Percentiles rank a stretch among this genome's conserved stretches.
These are phyloP conservation scores for Globisporangium abappressorium DNA, from an alignment of 352 stramenopile species.

Conservation along the genomic window DNA sequence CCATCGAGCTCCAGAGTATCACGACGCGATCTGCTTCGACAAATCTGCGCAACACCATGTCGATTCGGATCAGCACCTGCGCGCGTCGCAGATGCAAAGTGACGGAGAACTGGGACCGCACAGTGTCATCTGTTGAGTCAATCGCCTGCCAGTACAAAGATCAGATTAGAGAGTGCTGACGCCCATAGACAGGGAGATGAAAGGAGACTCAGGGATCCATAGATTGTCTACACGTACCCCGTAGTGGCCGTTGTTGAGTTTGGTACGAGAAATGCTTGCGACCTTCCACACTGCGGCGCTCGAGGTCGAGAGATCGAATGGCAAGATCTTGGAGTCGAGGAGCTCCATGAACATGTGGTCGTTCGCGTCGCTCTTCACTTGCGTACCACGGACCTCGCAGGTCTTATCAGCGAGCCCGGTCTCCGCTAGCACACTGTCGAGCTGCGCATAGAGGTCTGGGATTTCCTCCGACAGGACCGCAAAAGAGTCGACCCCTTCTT, in stretches of 20 bases:
- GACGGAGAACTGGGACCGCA: background rate
- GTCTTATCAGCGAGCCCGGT: background rate
- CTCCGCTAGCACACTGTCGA: slow-evolving; percentile 3
- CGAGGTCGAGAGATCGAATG: slow-evolving; percentile 39
- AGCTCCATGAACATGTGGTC: slow-evolving; percentile 32
- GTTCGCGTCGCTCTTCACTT: slow-evolving; percentile 3
- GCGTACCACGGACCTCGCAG: background rate
- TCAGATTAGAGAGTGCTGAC: background rate
- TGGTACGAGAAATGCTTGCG: background rate
- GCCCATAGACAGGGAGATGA: background rate
- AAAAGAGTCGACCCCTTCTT: background rate
- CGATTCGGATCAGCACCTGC: background rate
- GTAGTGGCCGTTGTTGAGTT: slow-evolving; percentile 1
- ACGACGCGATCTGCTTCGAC: background rate
- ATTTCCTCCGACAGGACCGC: background rate
- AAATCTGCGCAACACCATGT: slow-evolving; percentile 1
- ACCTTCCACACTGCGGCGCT: slow-evolving; percentile 31
- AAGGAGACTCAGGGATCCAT: background rate
- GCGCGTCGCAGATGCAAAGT: background rate
- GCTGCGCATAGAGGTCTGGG: background rate
- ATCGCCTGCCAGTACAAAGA: background rate
- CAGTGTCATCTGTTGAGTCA: background rate
- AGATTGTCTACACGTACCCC: background rate
- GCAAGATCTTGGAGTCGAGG: slow-evolving; percentile 40
- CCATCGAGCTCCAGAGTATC: slow-evolving; percentile 6